phyloP scores from a whole-genome alignment of 2,329 filamentous ascomycete genomes.

The Purpureocillium lavendulum region DNA sequence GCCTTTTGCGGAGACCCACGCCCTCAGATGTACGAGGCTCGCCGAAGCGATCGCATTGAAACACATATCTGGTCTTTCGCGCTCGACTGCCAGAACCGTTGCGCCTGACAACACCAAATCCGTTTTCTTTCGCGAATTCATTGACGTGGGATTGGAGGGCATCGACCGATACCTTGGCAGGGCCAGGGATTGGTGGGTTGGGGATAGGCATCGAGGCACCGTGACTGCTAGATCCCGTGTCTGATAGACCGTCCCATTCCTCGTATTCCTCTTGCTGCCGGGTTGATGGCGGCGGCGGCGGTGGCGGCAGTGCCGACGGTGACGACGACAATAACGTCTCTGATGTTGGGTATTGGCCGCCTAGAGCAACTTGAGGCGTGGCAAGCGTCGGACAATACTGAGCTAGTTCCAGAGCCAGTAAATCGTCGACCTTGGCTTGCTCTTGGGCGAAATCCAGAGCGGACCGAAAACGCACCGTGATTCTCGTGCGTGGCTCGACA shows the following conservation, averaged over 20 bases:
- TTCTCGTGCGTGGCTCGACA: no score
- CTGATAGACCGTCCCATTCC: background rate
- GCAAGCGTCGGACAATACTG: no score
- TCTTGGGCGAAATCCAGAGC: background rate
- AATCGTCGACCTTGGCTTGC: background rate
- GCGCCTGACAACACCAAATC: slow-evolving; percentile 3
- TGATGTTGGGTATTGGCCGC: background rate
- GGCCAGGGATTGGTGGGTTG: slow-evolving; percentile 1
- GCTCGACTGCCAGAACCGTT: background rate
- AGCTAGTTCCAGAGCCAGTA: no score
- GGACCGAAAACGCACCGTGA: no score
- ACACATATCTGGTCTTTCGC: slow-evolving; percentile 4
- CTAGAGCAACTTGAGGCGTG: no score
- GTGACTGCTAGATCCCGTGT: background rate
- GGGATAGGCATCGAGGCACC: background rate
- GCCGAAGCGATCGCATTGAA: slow-evolving; percentile 7
- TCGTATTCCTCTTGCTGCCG: background rate
- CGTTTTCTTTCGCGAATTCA: slow-evolving; percentile 4
- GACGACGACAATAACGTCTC: background rate
- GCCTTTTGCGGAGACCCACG: slow-evolving; percentile 3
- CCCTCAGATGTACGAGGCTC: background rate
- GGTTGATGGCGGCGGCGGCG: background rate
- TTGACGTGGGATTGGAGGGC: background rate
- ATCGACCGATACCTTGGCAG: background rate
- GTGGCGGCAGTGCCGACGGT: no score